Evolutionary conservation across 805 yeast genomes (phyloP), one percentile per base, ranked within the genome.

Genomic region (Torulaspora maleeae): DNA sequence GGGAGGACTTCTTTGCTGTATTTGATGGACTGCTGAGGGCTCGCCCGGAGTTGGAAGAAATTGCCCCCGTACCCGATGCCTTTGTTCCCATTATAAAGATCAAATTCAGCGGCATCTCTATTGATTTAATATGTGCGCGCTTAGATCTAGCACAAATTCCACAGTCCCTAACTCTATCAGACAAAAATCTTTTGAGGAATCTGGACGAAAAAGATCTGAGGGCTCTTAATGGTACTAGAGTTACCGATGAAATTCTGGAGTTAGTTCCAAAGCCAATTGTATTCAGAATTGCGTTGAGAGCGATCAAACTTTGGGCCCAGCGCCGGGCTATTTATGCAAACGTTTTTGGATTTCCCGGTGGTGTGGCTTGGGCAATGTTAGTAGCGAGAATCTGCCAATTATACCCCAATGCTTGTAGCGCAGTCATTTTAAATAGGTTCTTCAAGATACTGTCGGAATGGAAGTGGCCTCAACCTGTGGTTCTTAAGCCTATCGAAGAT

Each of bases 321-420:
- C 79, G 89, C 58, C 76, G 98, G 41, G 98, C 96, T 0, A 79
- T 93, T 12, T 93, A 93, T 67, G 97, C 87, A 5, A 93, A 93
- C 61, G 84, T 93, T 36, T 87, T 84, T 75, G 99, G 99, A 0
- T 93, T 91, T 67, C 99, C 98, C 1, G 99, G 99, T 59, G 99
- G 99, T 66, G 99, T 93, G 39, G 99, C 99, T 1, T 93, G 99
- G 99, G 99, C 99, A 0, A 93, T 93, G 97, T 67, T 93, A 33
- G 97, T 90, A n/a, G 99, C 98, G 1, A 76, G 99, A 57, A 88
- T 93, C 24, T 93, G 99, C 66, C 99, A 93, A 64, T 69, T 93
- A 41, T 93, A 91, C 63, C 99, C 99, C 8, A 91, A 91, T 66
- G 95, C 98, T 0, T 95, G 89, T 10, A 83, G 96, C 50, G 87